Evolutionary conservation across 2,329 filamentous ascomycete genomes (phyloP).

Genomic region (Stemphylium vesicarium): DNA sequence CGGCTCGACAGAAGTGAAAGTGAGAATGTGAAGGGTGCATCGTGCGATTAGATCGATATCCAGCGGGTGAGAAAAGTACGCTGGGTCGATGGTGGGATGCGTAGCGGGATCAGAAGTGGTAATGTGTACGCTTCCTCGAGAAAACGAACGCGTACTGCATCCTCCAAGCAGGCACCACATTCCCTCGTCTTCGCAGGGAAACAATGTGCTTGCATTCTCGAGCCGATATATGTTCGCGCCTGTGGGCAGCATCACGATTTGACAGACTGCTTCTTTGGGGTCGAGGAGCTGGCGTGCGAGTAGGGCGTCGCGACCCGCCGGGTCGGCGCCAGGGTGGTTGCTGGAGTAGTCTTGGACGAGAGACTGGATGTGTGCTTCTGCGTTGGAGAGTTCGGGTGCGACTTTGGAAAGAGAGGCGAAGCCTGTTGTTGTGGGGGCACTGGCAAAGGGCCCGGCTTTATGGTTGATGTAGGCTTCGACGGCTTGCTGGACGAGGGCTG

Average conservation of each 20-base stretch:
- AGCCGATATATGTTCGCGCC: conserved; percentile 17
- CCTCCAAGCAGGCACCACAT: conserved; percentile 24
- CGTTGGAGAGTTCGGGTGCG: conserved; percentile 26
- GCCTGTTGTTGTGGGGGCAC: conserved; percentile 31
- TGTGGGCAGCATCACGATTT: conserved; percentile 25
- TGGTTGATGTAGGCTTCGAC: conserved; percentile 36
- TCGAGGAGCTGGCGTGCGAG: conserved; percentile 33
- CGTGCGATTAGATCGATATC: conserved; percentile 52
- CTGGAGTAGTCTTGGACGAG: conserved; percentile 24
- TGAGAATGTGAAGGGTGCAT: conserved; percentile 31
- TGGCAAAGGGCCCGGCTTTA: conserved; percentile 37
- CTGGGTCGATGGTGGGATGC: conserved; percentile 49
- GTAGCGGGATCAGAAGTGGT: conserved; percentile 34
- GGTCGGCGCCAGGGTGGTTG: conserved; percentile 28
- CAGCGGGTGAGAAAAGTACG: conserved; percentile 53
- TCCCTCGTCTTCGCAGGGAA: conserved; percentile 17
- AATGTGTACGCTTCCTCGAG: conserved; percentile 52
- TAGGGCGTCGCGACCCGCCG: conserved; percentile 29
- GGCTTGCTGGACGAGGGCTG: conserved; percentile 33
- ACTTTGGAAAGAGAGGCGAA: conserved; percentile 31
- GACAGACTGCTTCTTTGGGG: conserved; percentile 26
- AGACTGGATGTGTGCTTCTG: conserved; percentile 28
- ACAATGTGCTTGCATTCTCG: conserved; percentile 5
- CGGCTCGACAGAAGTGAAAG: conserved; percentile 3
- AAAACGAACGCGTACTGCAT: conserved; percentile 46